Evolutionary conservation across 305 asterid genomes (phyloP), one percentile per base, ranked within the genome.

Genomic region (Fraxinus albicans): DNA sequence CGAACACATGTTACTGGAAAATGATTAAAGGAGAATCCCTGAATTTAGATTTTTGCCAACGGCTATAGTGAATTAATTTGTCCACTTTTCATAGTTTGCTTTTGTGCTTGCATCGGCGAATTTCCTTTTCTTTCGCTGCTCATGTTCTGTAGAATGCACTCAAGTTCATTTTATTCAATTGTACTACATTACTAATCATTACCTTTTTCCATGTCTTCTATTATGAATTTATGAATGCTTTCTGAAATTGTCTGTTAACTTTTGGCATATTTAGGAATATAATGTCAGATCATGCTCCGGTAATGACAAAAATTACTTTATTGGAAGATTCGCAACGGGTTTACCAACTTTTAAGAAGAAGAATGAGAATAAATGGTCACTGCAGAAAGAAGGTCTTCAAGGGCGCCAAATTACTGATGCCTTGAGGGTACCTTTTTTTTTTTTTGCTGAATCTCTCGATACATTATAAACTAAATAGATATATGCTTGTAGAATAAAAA

Each of bases 391-490:
- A 86, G 90, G 91, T 81, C 76, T 90, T 85, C 88, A 84, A 80
- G 93, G 91, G 34, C 89, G 91, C 78, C 91, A 86, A 84, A 81
- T 90, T 78, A 86, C 93, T 17, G 93, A 90, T 47, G 67, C 90
- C 81, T 83, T 90, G 80, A 88, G 90, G 89, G 93, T 90, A 86
- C 35, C 29, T 65, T 53, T 74, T 44, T 77, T 77, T 31, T 40
- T 67, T 67, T 58, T 80, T 75, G 12, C 63, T 34, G 27, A 67
- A 29, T 67, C 74, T 70, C 76, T 33, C 36, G 21, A 38, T 42
- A 74, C 79, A 67, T 9, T 60, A 60, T n/a, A 58, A 42, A 79
- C 12, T 79, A 73, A 80, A 38, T 47, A 36, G 80, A 63, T 31
- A 29, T 65, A 84, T 73, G 72, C 67, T 4, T 25, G 73, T 21